phyloP scores from a whole-genome alignment of 1,284 basidiomycete species.

The Stygiomarasmius scandens region DNA sequence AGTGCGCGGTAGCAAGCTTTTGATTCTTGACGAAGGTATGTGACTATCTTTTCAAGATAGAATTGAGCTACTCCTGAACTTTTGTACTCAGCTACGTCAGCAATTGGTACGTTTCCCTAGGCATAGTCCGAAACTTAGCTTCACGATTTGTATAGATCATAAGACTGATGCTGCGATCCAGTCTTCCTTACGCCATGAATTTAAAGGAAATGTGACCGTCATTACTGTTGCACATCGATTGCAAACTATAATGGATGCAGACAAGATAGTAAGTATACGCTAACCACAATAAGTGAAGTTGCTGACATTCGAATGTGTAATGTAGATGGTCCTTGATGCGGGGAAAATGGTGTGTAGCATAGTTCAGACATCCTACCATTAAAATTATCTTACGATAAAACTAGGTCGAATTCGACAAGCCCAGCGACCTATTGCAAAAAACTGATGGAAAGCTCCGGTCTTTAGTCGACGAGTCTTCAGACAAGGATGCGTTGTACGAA shows the following conservation, averaged over 20 bases:
- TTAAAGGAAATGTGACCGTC: constrained; percentile 57
- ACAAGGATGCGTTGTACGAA: constrained; percentile 35
- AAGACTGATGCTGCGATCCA: constrained; percentile 64
- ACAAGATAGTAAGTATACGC: constrained; percentile 14
- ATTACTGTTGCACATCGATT: constrained; percentile 62
- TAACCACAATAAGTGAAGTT: too few species aligned
- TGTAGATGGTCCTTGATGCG: constrained; percentile 39
- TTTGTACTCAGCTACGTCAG: constrained; percentile 46
- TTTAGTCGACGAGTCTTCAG: constrained; percentile 41
- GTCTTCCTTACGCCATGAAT: constrained; percentile 53
- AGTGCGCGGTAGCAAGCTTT: constrained; percentile 56
- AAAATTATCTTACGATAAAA: neutral
- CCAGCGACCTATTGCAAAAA: constrained; percentile 35
- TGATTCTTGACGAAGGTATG: constrained; percentile 63
- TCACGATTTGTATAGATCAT: constrained; percentile 48
- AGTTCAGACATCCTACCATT: too few species aligned
- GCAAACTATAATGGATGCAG: constrained; percentile 17
- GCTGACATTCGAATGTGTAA: too few species aligned
- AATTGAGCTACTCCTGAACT: neutral
- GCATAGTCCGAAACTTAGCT: too few species aligned
- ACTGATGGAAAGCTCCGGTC: constrained; percentile 35
- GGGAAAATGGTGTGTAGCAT: constrained; percentile 32
- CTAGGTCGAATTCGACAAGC: constrained; percentile 38
- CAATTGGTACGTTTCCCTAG: constrained; percentile 41
- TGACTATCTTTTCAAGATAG: neutral